Percentiles rank a stretch among this genome's conserved stretches.
Evolutionary conservation across 2,329 filamentous ascomycete species (phyloP).

Genomic region (Aspergillus hiratsukae): DNA sequence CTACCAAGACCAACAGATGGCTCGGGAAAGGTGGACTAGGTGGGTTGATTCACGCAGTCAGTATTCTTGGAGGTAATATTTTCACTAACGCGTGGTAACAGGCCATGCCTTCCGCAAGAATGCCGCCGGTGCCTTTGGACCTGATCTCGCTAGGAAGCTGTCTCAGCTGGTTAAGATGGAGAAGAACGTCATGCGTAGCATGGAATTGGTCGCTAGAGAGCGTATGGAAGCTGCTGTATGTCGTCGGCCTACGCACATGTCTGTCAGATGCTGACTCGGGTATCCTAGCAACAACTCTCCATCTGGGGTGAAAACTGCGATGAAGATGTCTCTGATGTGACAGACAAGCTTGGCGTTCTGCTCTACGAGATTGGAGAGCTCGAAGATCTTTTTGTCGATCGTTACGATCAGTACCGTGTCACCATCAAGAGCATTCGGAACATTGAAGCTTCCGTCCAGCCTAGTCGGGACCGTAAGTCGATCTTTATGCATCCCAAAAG

Average conservation of each 20-base stretch:
- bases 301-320: conserved; percentile 95
- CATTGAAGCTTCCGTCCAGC: conserved; percentile 97
- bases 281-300: conserved; percentile 85
- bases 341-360: conserved; percentile 95
- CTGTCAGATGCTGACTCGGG: conserved; percentile 13
- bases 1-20: conserved; percentile 84
- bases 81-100: conserved; percentile 28
- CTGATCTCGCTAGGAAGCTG: conserved; percentile 95
- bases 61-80: conserved; percentile 3
- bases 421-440: conserved; percentile 99
- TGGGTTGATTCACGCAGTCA: conserved; percentile 47
- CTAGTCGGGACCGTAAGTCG: conserved; percentile 84
- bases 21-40: conserved; percentile 83
- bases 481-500: background rate
- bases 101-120: conserved; percentile 59
- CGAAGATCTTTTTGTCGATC: conserved; percentile 96
- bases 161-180: conserved; percentile 99
- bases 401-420: conserved; percentile 98
- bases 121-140: conserved; percentile 54
- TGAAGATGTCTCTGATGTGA: conserved; percentile 97
- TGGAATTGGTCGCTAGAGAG: conserved; percentile 91
- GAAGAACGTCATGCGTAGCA: conserved; percentile 99
- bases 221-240: conserved; percentile 97
- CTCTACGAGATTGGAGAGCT: conserved; percentile 98
- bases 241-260: conserved; percentile 17